phyloP scores from a whole-genome alignment of 805 yeast species.

The Yamadazyma takamatsuzukensis region DNA sequence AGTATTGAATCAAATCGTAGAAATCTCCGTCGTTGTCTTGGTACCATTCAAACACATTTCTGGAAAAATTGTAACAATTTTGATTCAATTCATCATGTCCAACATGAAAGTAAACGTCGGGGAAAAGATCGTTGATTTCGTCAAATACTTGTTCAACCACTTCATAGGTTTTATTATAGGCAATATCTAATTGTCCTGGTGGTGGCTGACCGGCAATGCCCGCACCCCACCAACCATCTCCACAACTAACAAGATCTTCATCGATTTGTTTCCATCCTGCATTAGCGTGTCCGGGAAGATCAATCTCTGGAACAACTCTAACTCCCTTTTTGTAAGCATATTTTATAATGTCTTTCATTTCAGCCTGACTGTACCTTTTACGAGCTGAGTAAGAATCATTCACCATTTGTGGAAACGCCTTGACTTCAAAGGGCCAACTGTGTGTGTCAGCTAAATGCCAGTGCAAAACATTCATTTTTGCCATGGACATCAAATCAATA shows the following conservation, averaged over 20 bases:
- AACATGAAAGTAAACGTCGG: slow-evolving; percentile 38
- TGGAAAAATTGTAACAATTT: slow-evolving; percentile 30
- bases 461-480: slow-evolving; percentile 38
- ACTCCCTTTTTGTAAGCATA: slow-evolving; percentile 36
- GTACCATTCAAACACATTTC: slow-evolving; percentile 23
- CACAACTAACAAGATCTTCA: slow-evolving; percentile 27
- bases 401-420: slow-evolving; percentile 33
- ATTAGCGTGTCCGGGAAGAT: slow-evolving; percentile 39
- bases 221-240: slow-evolving; percentile 21
- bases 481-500: slow-evolving; percentile 34
- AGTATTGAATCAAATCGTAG: slow-evolving; percentile 28
- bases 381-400: slow-evolving; percentile 32
- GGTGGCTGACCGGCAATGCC: slow-evolving; percentile 36
- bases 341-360: slow-evolving; percentile 22
- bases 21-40: slow-evolving; percentile 17
- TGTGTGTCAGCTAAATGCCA: slow-evolving; percentile 40
- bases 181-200: slow-evolving; percentile 38
- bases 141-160: slow-evolving; percentile 29
- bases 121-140: slow-evolving; percentile 28
- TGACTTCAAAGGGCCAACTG: slow-evolving; percentile 37
- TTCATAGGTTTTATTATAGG: slow-evolving; percentile 27
- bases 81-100: slow-evolving; percentile 38
- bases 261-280: slow-evolving; percentile 37
- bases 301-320: slow-evolving; percentile 39
- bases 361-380: slow-evolving; percentile 26